Evolutionary conservation across 306 rosid genomes (phyloP), one percentile per base, ranked within the genome.

Genomic region (Crotalaria pallida): DNA sequence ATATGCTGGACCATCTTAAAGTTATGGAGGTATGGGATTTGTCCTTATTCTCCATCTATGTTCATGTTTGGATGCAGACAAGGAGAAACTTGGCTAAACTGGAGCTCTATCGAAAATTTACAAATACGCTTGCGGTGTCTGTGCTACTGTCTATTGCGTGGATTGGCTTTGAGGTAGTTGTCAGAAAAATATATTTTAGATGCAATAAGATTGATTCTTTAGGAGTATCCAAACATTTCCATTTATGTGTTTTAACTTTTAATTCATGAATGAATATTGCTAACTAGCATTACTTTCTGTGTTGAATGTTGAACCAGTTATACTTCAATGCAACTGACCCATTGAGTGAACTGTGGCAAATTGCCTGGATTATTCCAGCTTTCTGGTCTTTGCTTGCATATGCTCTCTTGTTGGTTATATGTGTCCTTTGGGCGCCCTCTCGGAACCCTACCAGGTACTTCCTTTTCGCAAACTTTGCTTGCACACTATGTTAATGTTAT

Each of bases 321-420:
- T 92, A 92, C 86, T 92, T 89, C 85, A 89, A 92, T 80, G 98
- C 98, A 62, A 86, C 96, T 9, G 96, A 89, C 52, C 96, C 98
- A 1, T 67, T 92, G 75, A 89, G 92, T 47, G 98, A 89, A 87
- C 82, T 89, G 77, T 92, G 98, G 98, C 87, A 85, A 83, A 89
- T 92, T 49, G 92, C 98, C 17, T 92, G 98, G 98, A 78, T 92
- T 74, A 89, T 92, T 80, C 96, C 98, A 38, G 95, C 96, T 10
- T 86, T 92, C 82, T 92, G 98, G 98, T 74, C 74, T 69, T 67
- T 88, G 65, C 89, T 92, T 77, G 88, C 96, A 40, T 92, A 73
- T 73, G 79, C 84, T 79, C 89, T 92, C 34, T 73, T 92, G 86
- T 77, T 69, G 29, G 83, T 88, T 65, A 86, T 92, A 60, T 92